Base-by-base conservation (phyloP, 2,329 filamentous ascomycete species). In the Nigrospora sphaerica region DNA sequence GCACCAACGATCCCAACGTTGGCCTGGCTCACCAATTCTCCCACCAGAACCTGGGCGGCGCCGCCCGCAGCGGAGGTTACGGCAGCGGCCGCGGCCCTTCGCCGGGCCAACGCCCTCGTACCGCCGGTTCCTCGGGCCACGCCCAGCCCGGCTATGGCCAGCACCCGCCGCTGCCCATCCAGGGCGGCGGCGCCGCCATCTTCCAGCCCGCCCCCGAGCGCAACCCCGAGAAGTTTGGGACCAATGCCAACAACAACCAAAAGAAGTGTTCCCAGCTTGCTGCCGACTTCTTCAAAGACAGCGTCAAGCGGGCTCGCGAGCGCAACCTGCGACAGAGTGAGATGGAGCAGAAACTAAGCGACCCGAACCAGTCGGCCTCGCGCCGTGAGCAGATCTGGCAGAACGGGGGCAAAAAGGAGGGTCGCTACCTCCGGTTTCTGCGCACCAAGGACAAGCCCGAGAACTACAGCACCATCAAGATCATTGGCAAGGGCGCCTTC, bases 401-500 rank as follows among this genome's bases (percentile, higher is more conserved):
- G 52, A 87, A 83, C 52, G 85, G 90, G 54, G 87, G 90, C 46
- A 86, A 87, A 60, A 89, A 91, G 59, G 92, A 97, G 67, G 89
- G 88, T 43, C 88, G 90, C 59, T 97, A 95, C 67, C 75, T 98
- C 52, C 88, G 92, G 35, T 96, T 97, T 74, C 74, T 97, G 59
- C 84, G 92, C 47, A 96, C 92, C 47, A 92, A 89, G 67, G 91
- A 97, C 65, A 86, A 85, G 67, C 90, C 92, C 12, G 84, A 92
- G 57, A 97, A 97, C 72, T 98, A 97, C 75, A 82, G 83, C 53
- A 97, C 92, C 1, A 78, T 97, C 68, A 97, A 97, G 76, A 92
- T 97, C 57, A 98, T 98, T 58, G 93, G 93, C 62, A 98, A 98
- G 76, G 93, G 93, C 68, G 93, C 93, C 13, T 98, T 98, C 62